phyloP scores from a whole-genome alignment of 164 flowering plant species.

The Malania oleifera region DNA sequence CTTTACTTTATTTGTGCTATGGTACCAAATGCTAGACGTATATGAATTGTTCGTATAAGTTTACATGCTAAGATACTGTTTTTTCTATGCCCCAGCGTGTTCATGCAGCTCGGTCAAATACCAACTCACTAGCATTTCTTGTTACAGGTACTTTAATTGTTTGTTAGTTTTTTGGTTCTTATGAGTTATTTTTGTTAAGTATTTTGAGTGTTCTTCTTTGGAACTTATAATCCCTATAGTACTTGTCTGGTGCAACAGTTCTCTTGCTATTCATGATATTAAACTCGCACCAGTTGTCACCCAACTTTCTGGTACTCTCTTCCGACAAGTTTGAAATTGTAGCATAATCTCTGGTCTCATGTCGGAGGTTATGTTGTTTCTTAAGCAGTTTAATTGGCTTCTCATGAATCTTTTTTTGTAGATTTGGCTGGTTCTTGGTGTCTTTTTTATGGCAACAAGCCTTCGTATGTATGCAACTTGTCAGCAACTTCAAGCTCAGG shows the following conservation, averaged over 20 bases:
- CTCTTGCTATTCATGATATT: constrained; percentile 80
- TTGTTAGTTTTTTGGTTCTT: background rate
- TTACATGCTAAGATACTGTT: no score
- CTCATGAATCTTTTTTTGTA: constrained; percentile 24
- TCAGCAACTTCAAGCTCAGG: constrained; percentile 97
- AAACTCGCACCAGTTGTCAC: constrained; percentile 92
- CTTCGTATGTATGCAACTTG: constrained; percentile 96
- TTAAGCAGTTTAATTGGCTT: constrained; percentile 2
- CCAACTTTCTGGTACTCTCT: constrained; percentile 79
- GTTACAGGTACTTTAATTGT: constrained; percentile 74
- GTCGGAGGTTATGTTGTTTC: background rate
- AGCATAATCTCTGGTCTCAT: no score
- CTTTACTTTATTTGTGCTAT: background rate
- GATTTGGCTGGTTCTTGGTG: constrained; percentile 93
- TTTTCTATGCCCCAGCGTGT: no score
- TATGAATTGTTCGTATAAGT: no score
- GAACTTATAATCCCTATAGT: no score
- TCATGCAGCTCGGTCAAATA: constrained; percentile 66
- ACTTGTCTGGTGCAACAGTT: constrained; percentile 53
- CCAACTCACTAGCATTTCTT: constrained; percentile 78
- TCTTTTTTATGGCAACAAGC: constrained; percentile 85
- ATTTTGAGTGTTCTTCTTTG: background rate
- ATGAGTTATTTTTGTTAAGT: constrained; percentile 7
- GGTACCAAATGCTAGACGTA: no score
- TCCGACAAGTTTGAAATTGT: background rate